Evolutionary conservation across 2,329 filamentous ascomycete genomes (phyloP), one percentile per base, ranked within the genome.

Genomic region (Epichloe elymi): DNA sequence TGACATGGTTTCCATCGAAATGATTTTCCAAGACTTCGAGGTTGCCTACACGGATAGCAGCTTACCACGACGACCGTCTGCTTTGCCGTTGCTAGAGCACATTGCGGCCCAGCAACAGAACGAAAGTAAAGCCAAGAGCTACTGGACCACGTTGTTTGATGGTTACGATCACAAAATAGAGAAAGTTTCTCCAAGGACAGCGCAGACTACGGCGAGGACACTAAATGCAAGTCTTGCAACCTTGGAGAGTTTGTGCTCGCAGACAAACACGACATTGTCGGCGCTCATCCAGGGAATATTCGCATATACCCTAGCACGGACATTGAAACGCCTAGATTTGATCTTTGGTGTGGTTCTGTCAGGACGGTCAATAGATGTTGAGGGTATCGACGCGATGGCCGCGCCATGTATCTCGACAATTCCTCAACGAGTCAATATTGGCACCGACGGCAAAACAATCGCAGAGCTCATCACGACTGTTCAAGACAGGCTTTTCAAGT

Each of bases 351-450:
- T 54, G 3, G 49, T 54, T 14, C 46, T 51, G 8, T 54, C 49
- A n/a, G 52, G 52, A 11, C 52, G 52, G 12, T 51, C 49, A 10
- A 36, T 54, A n/a, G 52, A 59, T 4, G 55, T 59, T 19, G 53
- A 60, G 12, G 61, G 61, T 3, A 59, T 63, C 7, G 60, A 66
- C 7, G 59, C 57, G 0, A 63, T 68, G 11, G 53, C 66, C 5
- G 55, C 63, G 15, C 66, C 66, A 11, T 67, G 65, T 46, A 65
- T 68, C 39, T 65, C 62, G 2, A 69, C 66, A 5, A 60, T 69
- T 19, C 65, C 66, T 2, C 60, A 59, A 26, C 62, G 65, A n/a
- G 57, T 68, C 10, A 56, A 60, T 44, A 56, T 61, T 11, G 43
- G 43, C 15, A 15, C n/a, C 14, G 43, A 46, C n/a, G 43, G 43